These are phyloP conservation scores for Fusarium devonianum DNA, from an alignment of 2,329 filamentous ascomycete genomes.

Conservation along the genomic window DNA sequence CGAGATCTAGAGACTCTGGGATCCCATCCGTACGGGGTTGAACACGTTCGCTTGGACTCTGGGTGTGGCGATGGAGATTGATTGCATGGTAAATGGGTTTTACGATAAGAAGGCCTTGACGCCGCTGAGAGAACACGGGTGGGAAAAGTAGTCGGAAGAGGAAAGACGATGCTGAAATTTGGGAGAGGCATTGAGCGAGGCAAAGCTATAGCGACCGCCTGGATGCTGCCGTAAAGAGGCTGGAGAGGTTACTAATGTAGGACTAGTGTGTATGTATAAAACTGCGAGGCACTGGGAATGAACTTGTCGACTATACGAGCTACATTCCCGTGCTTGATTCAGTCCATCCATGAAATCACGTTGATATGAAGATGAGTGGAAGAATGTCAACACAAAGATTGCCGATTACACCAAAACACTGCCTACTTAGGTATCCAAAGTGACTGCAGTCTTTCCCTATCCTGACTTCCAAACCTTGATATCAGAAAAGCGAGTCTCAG, in stretches of 20 bases:
- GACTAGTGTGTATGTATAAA: too few species aligned
- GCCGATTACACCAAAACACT: slow-evolving; percentile 23
- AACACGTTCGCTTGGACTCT: slow-evolving; percentile 40
- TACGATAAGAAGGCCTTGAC: slow-evolving; percentile 21
- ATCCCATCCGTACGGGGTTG: slow-evolving; percentile 32
- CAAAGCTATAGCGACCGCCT: too few species aligned
- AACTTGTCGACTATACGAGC: too few species aligned
- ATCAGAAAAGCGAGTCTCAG: slow-evolving; percentile 19
- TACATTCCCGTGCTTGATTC: too few species aligned
- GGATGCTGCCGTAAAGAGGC: too few species aligned
- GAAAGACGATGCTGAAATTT: too few species aligned
- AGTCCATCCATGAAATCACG: too few species aligned
- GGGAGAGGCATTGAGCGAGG: too few species aligned
- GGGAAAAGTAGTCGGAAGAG: too few species aligned
- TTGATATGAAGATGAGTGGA: too few species aligned
- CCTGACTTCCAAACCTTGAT: slow-evolving; percentile 1
- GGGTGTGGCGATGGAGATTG: slow-evolving; percentile 41
- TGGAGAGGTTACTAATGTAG: too few species aligned
- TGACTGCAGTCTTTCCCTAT: slow-evolving; percentile 3
- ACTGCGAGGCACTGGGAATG: too few species aligned
- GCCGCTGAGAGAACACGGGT: background rate
- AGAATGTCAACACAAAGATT: slow-evolving; percentile 15
- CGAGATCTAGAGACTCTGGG: slow-evolving; percentile 40
- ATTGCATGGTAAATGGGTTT: slow-evolving; percentile 41
- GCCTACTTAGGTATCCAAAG: slow-evolving; percentile 22